phyloP scores from a whole-genome alignment of 768 basidiomycete genomes.

The Lactarius psammicola region DNA sequence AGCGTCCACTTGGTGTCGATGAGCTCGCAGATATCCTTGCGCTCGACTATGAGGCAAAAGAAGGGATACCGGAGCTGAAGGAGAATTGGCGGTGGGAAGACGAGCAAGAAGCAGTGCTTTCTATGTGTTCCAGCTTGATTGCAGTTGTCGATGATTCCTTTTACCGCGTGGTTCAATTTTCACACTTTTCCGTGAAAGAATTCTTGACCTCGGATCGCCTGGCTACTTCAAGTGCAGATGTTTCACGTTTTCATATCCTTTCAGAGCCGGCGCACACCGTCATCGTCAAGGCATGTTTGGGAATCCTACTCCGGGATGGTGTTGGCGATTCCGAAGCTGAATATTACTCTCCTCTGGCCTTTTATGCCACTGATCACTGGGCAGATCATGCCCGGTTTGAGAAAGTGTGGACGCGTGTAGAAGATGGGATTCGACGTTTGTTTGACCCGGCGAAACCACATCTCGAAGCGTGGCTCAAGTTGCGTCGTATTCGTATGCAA shows the following conservation, averaged over 20 bases:
- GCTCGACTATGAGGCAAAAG: not conserved
- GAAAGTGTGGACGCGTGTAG: not conserved
- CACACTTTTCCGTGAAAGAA: not conserved
- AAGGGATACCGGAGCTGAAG: not conserved
- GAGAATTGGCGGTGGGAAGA: not conserved
- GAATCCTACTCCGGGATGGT: not conserved
- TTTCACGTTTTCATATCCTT: not conserved
- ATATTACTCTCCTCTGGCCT: too few species aligned
- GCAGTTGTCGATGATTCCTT: not conserved
- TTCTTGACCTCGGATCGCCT: not conserved
- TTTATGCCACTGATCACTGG: not conserved
- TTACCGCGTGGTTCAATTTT: not conserved
- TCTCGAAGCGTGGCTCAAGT: not conserved
- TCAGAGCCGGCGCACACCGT: not conserved
- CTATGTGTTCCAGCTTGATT: not conserved
- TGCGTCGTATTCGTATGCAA: too few species aligned
- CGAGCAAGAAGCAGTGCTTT: not conserved
- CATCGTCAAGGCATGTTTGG: not conserved
- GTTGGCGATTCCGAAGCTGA: too few species aligned
- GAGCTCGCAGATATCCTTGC: not conserved
- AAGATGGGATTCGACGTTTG: not conserved
- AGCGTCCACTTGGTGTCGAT: not conserved
- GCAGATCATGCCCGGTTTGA: not conserved
- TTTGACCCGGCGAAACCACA: not conserved
- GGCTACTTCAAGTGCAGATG: not conserved